Percentiles rank a stretch among this genome's conserved stretches.
These are phyloP conservation scores for Coemansia sp. DNA, from an alignment of 192 early-diverging fungal species.

Conservation along the genomic window DNA sequence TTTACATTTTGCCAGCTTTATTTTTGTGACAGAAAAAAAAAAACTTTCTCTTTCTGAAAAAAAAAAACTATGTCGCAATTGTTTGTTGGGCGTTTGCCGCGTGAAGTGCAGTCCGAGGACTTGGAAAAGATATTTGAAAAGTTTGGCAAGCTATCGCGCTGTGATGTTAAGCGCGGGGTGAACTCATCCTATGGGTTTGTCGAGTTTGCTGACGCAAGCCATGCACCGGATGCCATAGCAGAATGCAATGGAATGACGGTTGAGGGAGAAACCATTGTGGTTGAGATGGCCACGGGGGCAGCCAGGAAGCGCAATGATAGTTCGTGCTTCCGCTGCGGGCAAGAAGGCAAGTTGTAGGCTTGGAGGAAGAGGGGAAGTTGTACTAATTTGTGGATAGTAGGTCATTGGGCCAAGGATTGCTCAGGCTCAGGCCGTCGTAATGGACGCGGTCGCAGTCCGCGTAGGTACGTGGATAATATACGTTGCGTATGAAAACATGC, in stretches of 20 bases:
- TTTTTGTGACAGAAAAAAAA: not conserved
- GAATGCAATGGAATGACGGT: slow-evolving; percentile 33
- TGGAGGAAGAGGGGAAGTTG: not conserved
- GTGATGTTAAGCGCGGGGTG: slow-evolving; percentile 36
- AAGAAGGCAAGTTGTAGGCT: slow-evolving; percentile 30
- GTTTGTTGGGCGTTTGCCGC: slow-evolving; percentile 47
- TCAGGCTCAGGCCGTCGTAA: slow-evolving; percentile 8
- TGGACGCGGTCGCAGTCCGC: slow-evolving; percentile 27
- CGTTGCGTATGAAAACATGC: too few species aligned
- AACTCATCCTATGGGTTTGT: slow-evolving; percentile 41
- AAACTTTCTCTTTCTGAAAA: too few species aligned
- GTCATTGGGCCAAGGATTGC: slow-evolving; percentile 53
- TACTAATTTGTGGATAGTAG: slow-evolving; percentile 13
- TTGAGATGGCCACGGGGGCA: slow-evolving; percentile 35
- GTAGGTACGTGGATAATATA: slow-evolving; percentile 39
- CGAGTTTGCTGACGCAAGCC: slow-evolving; percentile 14
- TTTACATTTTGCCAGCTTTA: not conserved
- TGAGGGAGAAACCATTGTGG: slow-evolving; percentile 40
- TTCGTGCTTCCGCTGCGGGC: slow-evolving; percentile 49
- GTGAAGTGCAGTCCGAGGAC: slow-evolving; percentile 21
- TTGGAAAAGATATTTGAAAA: slow-evolving; percentile 36
- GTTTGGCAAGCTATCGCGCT: slow-evolving; percentile 42
- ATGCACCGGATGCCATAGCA: slow-evolving; percentile 24
- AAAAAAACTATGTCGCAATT: slow-evolving; percentile 14
- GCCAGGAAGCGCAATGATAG: slow-evolving; percentile 32